Percentiles rank a stretch among this genome's conserved stretches.
phyloP scores from a whole-genome alignment of 2,329 filamentous ascomycete species.

The Diaporthe nobilis region DNA sequence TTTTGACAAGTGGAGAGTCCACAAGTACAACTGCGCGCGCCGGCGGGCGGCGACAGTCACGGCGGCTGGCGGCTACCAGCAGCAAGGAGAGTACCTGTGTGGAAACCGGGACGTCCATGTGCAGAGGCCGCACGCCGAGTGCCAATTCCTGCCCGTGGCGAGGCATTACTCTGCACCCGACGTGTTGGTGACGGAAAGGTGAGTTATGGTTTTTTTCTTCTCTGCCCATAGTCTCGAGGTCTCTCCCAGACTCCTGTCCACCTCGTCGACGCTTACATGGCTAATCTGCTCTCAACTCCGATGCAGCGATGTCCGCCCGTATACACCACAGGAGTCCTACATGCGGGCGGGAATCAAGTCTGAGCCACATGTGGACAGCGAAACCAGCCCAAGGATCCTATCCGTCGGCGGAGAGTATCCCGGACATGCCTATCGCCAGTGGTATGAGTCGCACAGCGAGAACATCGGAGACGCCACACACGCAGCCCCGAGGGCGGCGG shows the following conservation, averaged over 20 bases:
- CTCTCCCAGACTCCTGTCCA: too few relatives aligned
- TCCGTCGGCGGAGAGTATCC: background rate
- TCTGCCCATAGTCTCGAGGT: background rate
- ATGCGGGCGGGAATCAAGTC: constrained; percentile 9
- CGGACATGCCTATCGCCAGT: constrained; percentile 7
- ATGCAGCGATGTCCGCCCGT: constrained; percentile 6
- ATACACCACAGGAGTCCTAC: background rate
- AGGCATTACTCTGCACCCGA: constrained; percentile 33
- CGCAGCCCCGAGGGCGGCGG: background rate
- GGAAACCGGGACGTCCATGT: background rate
- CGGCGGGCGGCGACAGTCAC: constrained; percentile 23
- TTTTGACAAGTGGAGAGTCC: constrained; percentile 60
- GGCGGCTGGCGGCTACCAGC: constrained; percentile 4
- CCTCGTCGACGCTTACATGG: background rate
- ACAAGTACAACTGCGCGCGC: constrained; percentile 59
- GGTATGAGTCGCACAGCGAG: background rate
- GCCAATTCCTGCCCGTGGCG: constrained; percentile 7
- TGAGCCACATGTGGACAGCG: constrained; percentile 15
- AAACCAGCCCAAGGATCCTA: background rate
- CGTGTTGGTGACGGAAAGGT: constrained; percentile 16
- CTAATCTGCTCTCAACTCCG: background rate
- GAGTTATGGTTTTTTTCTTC: background rate
- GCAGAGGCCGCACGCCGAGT: background rate
- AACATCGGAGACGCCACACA: constrained; percentile 1
- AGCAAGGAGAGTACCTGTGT: background rate